Evolutionary conservation across 2,329 filamentous ascomycete species (phyloP), one percentile per base, ranked within the genome.

Genomic region (Pseudogymnoascus sp.): DNA sequence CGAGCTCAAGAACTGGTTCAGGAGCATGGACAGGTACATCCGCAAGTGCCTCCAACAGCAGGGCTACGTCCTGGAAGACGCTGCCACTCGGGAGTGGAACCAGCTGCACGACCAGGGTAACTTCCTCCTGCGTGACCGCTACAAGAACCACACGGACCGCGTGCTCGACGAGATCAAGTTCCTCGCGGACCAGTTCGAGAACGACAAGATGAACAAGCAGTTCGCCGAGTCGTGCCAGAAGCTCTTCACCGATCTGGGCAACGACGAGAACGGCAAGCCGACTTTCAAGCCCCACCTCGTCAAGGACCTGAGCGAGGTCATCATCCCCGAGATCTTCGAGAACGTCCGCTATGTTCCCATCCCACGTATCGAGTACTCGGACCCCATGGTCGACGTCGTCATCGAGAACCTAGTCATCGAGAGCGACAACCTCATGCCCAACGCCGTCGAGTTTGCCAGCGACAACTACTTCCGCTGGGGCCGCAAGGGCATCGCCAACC

Each of bases 381-480:
- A 98, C 70, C 82, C 84, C 2, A 86, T 88, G 81, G 81, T 96
- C 61, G 95, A 99, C 75, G 89, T 89, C 59, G 84, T 98, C 59
- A 84, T 99, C 50, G 95, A 99, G 80, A 99, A 99, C 75, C 80
- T 99, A 10, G 89, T 97, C 53, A 84, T 99, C 61, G 95, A 99
- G 79, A 93, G 91, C 68, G 93, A 98, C 80, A 99, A 99, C 78
- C 87, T 99, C 70, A 91, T 93, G 78, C 95, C 95, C 67, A 99
- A 99, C 70, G 83, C 93, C 4, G 76, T 96, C 40, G 93, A 99
- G 75, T 83, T 98, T 66, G 85, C 87, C 64, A 95, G 87, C 73
- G 93, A 98, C 78, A 95, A 98, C 80, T 96, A 95, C 80, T 91
- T 93, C 84, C 88, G 90, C 69, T 96, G 90, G 87, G 95, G 93